Evolutionary conservation across 192 early-diverging fungal genomes (phyloP).

Genomic region (Chytriomyces confervae): DNA sequence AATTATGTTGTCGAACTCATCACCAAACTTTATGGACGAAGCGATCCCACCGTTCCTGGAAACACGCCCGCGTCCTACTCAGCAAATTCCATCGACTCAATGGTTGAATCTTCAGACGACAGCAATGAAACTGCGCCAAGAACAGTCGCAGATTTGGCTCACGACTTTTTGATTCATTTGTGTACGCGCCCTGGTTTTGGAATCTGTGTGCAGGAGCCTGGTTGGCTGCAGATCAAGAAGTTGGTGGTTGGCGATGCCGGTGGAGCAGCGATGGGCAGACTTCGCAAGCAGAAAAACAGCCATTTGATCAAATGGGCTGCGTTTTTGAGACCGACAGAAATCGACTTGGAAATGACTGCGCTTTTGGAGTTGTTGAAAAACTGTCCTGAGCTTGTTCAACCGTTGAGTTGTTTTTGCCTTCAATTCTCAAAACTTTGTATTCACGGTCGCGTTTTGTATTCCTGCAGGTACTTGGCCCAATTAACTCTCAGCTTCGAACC

Average conservation of each 20-base stretch:
- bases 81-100: neutral
- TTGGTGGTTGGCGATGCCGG: neutral
- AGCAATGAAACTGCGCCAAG: conserved; percentile 15
- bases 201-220: conserved; percentile 74
- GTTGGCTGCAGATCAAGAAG: conserved; percentile 71
- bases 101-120: conserved; percentile 2
- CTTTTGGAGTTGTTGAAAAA: conserved; percentile 66
- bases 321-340: conserved; percentile 67
- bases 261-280: neutral
- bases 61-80: neutral
- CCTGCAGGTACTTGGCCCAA: conserved; percentile 66
- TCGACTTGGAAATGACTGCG: conserved; percentile 68
- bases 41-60: conserved; percentile 32
- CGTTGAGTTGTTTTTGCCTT: conserved; percentile 54
- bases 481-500: conserved; percentile 73
- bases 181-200: conserved; percentile 75
- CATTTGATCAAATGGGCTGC: conserved; percentile 56
- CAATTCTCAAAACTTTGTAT: neutral
- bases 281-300: conserved; percentile 20
- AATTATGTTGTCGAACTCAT: conserved; percentile 72
- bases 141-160: conserved; percentile 63
- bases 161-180: conserved; percentile 75
- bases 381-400: conserved; percentile 76
- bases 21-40: conserved; percentile 61
- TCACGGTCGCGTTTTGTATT: neutral